Evolutionary conservation across 306 rosid genomes (phyloP).

Genomic region (Cicer arietinum): DNA sequence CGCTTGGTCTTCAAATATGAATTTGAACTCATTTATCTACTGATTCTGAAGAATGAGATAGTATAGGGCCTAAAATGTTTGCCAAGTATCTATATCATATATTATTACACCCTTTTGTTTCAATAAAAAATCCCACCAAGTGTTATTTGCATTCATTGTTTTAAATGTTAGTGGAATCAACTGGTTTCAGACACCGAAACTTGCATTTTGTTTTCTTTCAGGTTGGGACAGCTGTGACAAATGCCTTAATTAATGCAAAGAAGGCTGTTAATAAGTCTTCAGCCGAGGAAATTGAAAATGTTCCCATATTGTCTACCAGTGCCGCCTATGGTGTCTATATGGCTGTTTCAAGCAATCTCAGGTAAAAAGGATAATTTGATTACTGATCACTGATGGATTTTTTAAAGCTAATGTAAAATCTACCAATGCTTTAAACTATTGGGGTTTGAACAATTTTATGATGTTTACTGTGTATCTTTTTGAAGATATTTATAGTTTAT

Average conservation of each 20-base stretch:
- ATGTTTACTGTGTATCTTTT: constrained; percentile 2
- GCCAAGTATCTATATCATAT: constrained; percentile 13
- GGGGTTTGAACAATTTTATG: not conserved
- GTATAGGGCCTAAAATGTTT: constrained; percentile 28
- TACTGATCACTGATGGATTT: constrained; percentile 9
- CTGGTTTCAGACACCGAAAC: constrained; percentile 6
- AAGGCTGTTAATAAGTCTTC: constrained; percentile 74
- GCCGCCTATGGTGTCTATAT: constrained; percentile 87
- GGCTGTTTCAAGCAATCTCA: constrained; percentile 94
- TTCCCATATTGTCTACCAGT: constrained; percentile 85
- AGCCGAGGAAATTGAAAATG: constrained; percentile 77
- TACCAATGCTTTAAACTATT: constrained; percentile 31
- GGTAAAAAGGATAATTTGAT: constrained; percentile 57
- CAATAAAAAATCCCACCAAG: constrained; percentile 6
- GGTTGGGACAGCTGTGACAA: constrained; percentile 92
- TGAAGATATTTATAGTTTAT: not conserved
- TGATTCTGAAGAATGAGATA: constrained; percentile 25
- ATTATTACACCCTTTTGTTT: constrained; percentile 10
- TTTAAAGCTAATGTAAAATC: constrained; percentile 23
- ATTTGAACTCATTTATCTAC: constrained; percentile 20
- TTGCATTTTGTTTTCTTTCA: constrained; percentile 44
- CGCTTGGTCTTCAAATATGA: constrained; percentile 15
- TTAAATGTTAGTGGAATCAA: constrained; percentile 25
- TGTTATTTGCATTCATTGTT: constrained; percentile 13
- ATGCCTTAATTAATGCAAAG: constrained; percentile 75